Base-by-base conservation (phyloP, 1,139 yeast genomes). In the Saccharomyces hybrid region DNA sequence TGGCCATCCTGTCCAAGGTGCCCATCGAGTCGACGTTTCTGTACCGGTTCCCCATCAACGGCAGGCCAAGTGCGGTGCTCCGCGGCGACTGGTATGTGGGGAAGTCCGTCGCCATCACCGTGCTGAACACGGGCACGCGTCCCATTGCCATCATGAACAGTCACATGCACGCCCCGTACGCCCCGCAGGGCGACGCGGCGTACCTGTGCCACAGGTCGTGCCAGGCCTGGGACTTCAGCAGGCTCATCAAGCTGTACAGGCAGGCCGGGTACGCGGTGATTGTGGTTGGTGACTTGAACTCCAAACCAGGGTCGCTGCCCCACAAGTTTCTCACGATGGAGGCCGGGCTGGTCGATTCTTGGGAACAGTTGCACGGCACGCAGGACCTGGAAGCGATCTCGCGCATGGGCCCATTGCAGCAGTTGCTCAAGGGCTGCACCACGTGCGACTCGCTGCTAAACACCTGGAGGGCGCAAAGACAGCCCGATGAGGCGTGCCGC, bases 41-140 rank as follows among this genome's bases (percentile, higher is more conserved):
- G 51, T 86, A 87, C 66, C 74, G 96, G 48, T 93, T 88, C 67
- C 96, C 97, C 0, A 80, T 93, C 57, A 93, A 91, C 70, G 99
- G 99, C 1, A 77, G 97, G 51, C 96, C 98, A 0, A 83, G 91
- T 41, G 99, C 99, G 0, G 85, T 95, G 59, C 86, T 81, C 73
- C 74, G 98, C 57, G 99, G 99, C 30, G 99, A 93, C 70, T 93
- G 97, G 96, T 88, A 81, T 61, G 99, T 95, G 26, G 99, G 99
- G 2, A 93, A 93, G 69, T 80, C 95, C 25, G 81, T 90, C 25
- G 88, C 96, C 0, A 83, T 90, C 2, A 87, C 96, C 0, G 71
- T 85, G 13, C 75, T 91, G 49, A 68, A 68, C 20, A 64, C 72
- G 1, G 76, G 77, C 14, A 68, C 76, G 3, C 71, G 77, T 20